Percentiles rank a stretch among this genome's conserved stretches.
phyloP scores from a whole-genome alignment of 1,284 basidiomycete genomes.

The Rhodofomes roseus region DNA sequence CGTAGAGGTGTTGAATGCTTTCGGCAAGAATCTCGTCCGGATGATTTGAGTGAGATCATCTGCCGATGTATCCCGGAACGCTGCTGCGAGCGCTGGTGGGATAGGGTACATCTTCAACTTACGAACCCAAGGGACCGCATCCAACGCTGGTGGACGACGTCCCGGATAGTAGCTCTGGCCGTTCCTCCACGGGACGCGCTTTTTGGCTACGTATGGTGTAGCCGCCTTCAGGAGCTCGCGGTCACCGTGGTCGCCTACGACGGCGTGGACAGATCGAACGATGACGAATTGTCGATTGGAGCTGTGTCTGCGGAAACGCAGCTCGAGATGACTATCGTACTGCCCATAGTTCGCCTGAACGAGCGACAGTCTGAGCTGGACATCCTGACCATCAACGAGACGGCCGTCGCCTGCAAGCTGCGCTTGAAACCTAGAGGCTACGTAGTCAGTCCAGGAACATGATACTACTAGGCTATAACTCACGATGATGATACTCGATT shows the following conservation, averaged over 20 bases:
- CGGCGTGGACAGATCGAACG: constrained; percentile 18
- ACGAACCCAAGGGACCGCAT: constrained; percentile 12
- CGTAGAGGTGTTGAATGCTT: constrained; percentile 31
- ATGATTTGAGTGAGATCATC: constrained; percentile 10
- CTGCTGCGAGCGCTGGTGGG: neutral
- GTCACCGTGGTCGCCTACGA: constrained; percentile 26
- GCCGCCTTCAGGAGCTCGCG: constrained; percentile 22
- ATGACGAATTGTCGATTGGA: constrained; percentile 20
- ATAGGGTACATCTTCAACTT: constrained; percentile 6
- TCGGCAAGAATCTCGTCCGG: constrained; percentile 36
- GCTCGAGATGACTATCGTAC: constrained; percentile 16
- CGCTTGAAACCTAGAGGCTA: neutral
- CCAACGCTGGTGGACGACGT: constrained; percentile 9
- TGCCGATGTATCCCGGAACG: constrained; percentile 10
- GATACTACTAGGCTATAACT: neutral
- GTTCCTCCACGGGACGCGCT: constrained; percentile 9
- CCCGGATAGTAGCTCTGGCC: constrained; percentile 3
- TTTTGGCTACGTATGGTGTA: constrained; percentile 22
- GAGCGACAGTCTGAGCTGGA: constrained; percentile 5
- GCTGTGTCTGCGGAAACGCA: constrained; percentile 9
- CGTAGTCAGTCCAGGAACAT: neutral
- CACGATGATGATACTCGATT: neutral
- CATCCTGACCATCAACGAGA: neutral
- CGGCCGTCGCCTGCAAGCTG: neutral
- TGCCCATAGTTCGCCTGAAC: constrained; percentile 6